These are phyloP conservation scores for Daedaleopsis nitida DNA, from an alignment of 768 basidiomycete species.

Conservation along the genomic window DNA sequence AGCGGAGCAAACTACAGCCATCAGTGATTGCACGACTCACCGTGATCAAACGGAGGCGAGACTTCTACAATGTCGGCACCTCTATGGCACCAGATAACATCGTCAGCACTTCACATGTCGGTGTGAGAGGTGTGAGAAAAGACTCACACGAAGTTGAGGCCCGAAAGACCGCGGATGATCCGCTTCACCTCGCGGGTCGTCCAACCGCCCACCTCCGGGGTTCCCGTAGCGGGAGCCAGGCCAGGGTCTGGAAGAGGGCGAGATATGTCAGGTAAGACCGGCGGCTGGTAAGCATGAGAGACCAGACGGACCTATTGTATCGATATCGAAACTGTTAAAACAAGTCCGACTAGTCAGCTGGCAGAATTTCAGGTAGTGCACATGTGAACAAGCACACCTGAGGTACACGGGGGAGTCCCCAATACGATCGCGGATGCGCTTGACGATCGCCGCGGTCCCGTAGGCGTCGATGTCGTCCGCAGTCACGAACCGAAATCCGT, in stretches of 20 bases:
- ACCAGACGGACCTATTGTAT: constrained; percentile 62
- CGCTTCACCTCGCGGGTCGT: constrained; percentile 81
- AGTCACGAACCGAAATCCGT: constrained; percentile 79
- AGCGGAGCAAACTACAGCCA: background rate
- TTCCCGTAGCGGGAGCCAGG: constrained; percentile 80
- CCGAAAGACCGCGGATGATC: constrained; percentile 76
- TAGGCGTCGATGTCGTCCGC: constrained; percentile 84
- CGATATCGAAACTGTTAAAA: constrained; percentile 67
- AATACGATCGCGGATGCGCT: constrained; percentile 69
- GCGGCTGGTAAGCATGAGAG: too few species aligned
- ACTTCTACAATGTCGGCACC: constrained; percentile 78
- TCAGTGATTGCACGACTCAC: constrained; percentile 44
- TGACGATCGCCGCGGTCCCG: constrained; percentile 69
- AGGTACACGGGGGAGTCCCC: constrained; percentile 79
- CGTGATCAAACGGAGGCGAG: constrained; percentile 63
- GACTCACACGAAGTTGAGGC: constrained; percentile 77
- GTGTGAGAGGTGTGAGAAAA: background rate
- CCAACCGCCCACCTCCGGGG: constrained; percentile 86
- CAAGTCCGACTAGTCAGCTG: constrained; percentile 34
- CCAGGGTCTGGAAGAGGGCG: constrained; percentile 58
- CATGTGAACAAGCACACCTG: constrained; percentile 35
- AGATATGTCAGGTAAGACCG: too few species aligned
- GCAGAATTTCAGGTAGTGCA: too few species aligned
- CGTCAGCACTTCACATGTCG: background rate
- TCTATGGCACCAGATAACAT: constrained; percentile 32